Percentiles rank a stretch among this genome's conserved stretches.
Evolutionary conservation across 2,329 filamentous ascomycete species (phyloP).

Genomic region (Byssochlamys sp.): DNA sequence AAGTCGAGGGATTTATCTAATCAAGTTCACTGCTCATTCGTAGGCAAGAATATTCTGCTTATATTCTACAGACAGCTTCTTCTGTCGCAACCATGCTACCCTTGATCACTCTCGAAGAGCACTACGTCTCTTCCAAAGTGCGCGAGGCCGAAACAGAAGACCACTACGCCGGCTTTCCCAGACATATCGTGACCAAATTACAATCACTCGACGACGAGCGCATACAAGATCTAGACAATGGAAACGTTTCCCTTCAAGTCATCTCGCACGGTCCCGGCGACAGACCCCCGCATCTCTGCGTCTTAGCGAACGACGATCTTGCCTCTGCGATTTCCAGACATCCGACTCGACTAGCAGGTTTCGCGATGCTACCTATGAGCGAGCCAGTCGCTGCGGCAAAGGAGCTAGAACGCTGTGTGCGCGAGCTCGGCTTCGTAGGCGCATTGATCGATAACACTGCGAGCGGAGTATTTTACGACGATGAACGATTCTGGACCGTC

Average conservation of each 20-base stretch:
- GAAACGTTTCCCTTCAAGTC: constrained; percentile 7
- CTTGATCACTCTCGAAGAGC: constrained; percentile 14
- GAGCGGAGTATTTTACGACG: constrained; percentile 36
- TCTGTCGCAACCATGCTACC: constrained; percentile 6
- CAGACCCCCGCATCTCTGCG: constrained; percentile 5
- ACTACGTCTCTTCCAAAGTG: constrained; percentile 9
- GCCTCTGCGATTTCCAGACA: constrained; percentile 18
- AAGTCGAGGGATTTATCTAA: no score
- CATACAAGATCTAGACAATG: constrained; percentile 5
- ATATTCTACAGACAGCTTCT: not conserved
- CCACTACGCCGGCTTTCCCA: constrained; percentile 8
- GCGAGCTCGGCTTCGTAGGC: constrained; percentile 39
- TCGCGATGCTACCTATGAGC: constrained; percentile 35
- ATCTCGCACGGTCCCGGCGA: constrained; percentile 11
- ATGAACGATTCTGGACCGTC: constrained; percentile 34
- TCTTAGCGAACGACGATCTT: constrained; percentile 24
- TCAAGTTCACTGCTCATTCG: no score
- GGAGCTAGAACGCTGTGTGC: constrained; percentile 32
- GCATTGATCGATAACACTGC: constrained; percentile 38
- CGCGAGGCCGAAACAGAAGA: constrained; percentile 4
- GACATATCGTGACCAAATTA: constrained; percentile 7
- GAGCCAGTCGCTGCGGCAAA: constrained; percentile 26
- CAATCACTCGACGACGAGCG: constrained; percentile 5
- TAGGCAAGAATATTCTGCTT: not conserved
- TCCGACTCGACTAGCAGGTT: constrained; percentile 32